phyloP scores from a whole-genome alignment of 495 filamentous ascomycete species.

The Neurospora sp. region DNA sequence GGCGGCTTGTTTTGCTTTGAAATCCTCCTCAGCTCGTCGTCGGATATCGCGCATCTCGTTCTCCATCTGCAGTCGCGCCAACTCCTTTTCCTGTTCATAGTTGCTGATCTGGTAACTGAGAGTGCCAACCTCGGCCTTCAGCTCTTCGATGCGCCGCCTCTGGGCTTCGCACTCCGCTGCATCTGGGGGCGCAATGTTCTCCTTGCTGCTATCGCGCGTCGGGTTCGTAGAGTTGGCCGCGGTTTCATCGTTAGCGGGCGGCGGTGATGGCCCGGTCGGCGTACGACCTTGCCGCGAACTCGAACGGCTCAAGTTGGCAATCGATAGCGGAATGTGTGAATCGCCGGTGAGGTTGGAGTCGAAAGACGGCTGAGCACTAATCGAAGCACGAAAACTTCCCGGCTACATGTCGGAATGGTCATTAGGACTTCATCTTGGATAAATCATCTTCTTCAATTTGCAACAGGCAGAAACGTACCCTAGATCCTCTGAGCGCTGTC shows the following conservation, averaged over 20 bases:
- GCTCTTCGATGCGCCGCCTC: conserved; percentile 38
- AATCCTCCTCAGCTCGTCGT: conserved; percentile 70
- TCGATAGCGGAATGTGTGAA: conserved; percentile 20
- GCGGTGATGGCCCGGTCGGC: conserved; percentile 24
- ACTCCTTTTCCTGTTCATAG: conserved; percentile 78
- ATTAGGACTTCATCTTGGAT: conserved; percentile 4
- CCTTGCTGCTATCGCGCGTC: conserved; percentile 37
- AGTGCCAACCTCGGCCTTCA: conserved; percentile 45
- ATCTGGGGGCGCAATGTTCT: conserved; percentile 37
- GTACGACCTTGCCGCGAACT: conserved; percentile 23
- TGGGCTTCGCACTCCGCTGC: conserved; percentile 43
- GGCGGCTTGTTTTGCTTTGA: conserved; percentile 65
- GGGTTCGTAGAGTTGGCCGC: conserved; percentile 5
- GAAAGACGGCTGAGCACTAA: conserved; percentile 40
- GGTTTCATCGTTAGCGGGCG: conserved; percentile 20
- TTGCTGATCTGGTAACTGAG: conserved; percentile 47
- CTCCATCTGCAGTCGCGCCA: conserved; percentile 64
- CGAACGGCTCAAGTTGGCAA: conserved; percentile 22
- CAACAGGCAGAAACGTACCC: conserved; percentile 27
- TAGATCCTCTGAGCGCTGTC: conserved; percentile 26
- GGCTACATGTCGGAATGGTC: conserved; percentile 14
- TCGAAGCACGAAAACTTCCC: conserved; percentile 11
- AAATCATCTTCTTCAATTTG: background rate
- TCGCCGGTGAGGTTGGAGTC: conserved; percentile 50
- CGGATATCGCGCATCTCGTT: conserved; percentile 72